Conservation (phyloP, 495 filamentous ascomycete genomes). For the Neurospora sublineolata region DNA sequence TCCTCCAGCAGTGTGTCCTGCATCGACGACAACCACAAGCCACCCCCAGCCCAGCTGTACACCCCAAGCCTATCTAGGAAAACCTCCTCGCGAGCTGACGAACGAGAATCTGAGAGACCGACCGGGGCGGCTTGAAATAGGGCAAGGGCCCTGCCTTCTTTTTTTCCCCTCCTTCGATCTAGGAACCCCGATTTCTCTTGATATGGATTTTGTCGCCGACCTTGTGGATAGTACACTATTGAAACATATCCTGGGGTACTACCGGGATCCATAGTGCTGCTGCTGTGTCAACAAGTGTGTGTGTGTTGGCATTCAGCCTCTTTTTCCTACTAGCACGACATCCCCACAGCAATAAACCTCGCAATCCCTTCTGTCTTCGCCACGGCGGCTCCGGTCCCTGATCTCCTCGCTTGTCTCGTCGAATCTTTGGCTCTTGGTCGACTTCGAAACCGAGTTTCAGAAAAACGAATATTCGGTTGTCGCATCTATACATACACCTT, state of each 20-base stretch:
- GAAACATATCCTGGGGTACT: background rate
- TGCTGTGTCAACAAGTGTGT: background rate
- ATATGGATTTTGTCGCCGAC: background rate
- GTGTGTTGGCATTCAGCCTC: background rate
- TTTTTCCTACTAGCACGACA: background rate
- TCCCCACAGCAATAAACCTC: background rate
- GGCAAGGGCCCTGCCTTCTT: background rate
- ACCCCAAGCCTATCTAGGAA: background rate
- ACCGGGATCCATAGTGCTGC: background rate
- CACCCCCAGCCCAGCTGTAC: background rate
- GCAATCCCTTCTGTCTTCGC: background rate
- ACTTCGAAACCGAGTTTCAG: background rate
- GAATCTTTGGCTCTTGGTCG: background rate
- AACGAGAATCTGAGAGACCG: background rate
- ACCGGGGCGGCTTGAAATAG: background rate
- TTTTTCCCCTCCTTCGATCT: background rate
- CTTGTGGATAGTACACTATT: background rate
- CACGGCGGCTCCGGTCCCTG: background rate
- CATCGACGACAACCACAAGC: constrained; percentile 1
- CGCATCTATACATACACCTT: constrained; percentile 13
- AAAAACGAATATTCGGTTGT: constrained; percentile 14
- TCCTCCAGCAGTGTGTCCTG: background rate
- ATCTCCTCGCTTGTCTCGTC: constrained; percentile 1
- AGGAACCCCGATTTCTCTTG: background rate
- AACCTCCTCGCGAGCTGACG: background rate